phyloP scores from a whole-genome alignment of 495 filamentous ascomycete species.

The Penicillium subrubescens region DNA sequence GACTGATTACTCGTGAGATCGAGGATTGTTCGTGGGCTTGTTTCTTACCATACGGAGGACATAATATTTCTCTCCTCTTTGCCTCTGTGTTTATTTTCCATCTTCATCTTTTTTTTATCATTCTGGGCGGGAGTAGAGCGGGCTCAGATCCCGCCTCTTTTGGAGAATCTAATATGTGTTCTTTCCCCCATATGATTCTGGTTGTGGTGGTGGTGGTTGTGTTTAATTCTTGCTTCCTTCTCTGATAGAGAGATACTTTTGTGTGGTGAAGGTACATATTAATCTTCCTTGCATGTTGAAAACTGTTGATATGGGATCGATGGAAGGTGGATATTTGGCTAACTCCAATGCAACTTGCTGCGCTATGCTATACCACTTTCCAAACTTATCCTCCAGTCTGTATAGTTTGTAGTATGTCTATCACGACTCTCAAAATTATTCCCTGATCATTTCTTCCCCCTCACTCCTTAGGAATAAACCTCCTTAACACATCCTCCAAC shows the following conservation, averaged over 20 bases:
- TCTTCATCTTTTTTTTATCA: neutral
- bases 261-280: neutral
- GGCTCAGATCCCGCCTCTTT: slow-evolving; percentile 13
- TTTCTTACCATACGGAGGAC: neutral
- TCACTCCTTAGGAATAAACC: slow-evolving; percentile 49
- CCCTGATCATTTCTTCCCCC: too few relatives aligned
- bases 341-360: neutral
- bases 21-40: neutral
- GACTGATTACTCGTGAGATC: neutral
- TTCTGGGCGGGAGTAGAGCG: slow-evolving; percentile 17
- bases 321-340: neutral
- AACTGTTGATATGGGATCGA: neutral
- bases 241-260: neutral
- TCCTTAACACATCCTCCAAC: slow-evolving; percentile 58
- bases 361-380: neutral
- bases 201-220: neutral
- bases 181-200: neutral
- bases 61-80: too few relatives aligned
- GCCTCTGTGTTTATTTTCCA: neutral
- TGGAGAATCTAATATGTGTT: neutral
- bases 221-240: neutral
- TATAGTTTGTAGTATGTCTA: neutral
- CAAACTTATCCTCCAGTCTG: neutral
- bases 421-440: neutral
- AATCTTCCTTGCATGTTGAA: neutral